A percentile compares a stretch with the other conserved stretches of the same genome.
Evolutionary conservation across 331 rosid genomes (phyloP).

Genomic region (Cydonia oblonga): DNA sequence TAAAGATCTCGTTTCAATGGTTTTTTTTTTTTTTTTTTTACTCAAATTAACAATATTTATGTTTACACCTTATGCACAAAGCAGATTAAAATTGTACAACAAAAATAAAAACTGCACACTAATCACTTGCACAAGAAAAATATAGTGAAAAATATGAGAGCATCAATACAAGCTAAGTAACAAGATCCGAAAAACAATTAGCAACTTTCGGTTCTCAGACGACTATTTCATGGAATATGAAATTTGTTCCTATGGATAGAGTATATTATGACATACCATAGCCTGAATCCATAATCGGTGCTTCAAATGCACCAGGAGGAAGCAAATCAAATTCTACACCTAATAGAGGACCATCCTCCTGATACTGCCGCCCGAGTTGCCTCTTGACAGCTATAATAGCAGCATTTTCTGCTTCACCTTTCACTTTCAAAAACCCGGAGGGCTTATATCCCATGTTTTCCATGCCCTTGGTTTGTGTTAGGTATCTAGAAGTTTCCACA

Average conservation of each 20-base stretch:
- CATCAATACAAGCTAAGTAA: neutral
- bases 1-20: neutral
- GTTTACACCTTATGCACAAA: neutral
- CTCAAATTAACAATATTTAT: neutral
- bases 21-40: neutral
- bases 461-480: conserved; percentile 37
- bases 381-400: conserved; percentile 90
- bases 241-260: neutral
- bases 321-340: conserved; percentile 72
- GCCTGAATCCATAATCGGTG: conserved; percentile 39
- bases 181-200: neutral
- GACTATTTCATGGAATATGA: conserved; percentile 8
- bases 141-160: neutral
- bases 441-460: conserved; percentile 58
- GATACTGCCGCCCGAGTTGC: conserved; percentile 70
- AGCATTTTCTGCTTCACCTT: conserved; percentile 92
- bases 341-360: conserved; percentile 80
- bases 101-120: neutral
- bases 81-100: neutral
- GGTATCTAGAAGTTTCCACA: conserved; percentile 51
- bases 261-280: conserved; percentile 38
- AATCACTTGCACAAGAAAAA: neutral
- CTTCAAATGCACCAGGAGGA: conserved; percentile 95
- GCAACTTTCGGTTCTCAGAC: neutral
- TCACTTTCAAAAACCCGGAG: conserved; percentile 89